phyloP scores from a whole-genome alignment of 106 monocot genomes.

The Acanthochlamys bracteata region DNA sequence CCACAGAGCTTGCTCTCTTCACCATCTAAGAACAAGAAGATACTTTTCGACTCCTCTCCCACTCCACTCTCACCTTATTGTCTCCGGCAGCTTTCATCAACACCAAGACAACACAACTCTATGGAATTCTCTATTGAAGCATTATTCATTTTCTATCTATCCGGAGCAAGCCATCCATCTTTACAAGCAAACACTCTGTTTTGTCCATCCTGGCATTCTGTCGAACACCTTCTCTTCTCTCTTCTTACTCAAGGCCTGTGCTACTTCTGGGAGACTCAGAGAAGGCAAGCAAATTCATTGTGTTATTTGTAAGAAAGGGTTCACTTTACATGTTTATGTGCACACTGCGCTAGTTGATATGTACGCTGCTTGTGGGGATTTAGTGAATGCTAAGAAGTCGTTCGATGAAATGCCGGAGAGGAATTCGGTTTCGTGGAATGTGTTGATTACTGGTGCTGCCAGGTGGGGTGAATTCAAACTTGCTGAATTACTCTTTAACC shows the following conservation, averaged over 20 bases:
- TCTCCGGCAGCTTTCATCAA: conserved; percentile 22
- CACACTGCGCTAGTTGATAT: conserved; percentile 52
- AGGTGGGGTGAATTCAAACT: conserved; percentile 33
- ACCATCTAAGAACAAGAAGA: conserved; percentile 10
- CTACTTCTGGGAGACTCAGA: conserved; percentile 6
- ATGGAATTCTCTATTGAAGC: conserved; percentile 50
- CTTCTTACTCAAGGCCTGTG: conserved; percentile 66
- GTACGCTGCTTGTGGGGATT: conserved; percentile 31
- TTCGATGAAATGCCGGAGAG: conserved; percentile 63
- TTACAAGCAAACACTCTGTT: conserved; percentile 24
- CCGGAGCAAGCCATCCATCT: conserved; percentile 51
- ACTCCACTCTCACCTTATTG: conserved; percentile 46
- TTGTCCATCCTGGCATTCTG: conserved; percentile 1
- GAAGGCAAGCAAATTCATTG: conserved; percentile 41
- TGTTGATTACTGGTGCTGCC: conserved; percentile 43
- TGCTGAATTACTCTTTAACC: conserved; percentile 33
- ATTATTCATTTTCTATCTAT: conserved; percentile 33
- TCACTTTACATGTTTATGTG: conserved; percentile 42
- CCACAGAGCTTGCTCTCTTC: no score
- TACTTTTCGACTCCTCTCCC: conserved; percentile 18
- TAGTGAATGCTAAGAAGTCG: conserved; percentile 22
- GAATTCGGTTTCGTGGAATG: conserved; percentile 66
- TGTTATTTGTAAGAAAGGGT: conserved; percentile 34
- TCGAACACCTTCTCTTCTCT: conserved; percentile 50
- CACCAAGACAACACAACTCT: conserved; percentile 5